A percentile compares a stretch with the other conserved stretches of the same genome.
These are phyloP conservation scores for Phycomyces nitens DNA, from an alignment of 192 early-diverging fungal species.

Conservation along the genomic window DNA sequence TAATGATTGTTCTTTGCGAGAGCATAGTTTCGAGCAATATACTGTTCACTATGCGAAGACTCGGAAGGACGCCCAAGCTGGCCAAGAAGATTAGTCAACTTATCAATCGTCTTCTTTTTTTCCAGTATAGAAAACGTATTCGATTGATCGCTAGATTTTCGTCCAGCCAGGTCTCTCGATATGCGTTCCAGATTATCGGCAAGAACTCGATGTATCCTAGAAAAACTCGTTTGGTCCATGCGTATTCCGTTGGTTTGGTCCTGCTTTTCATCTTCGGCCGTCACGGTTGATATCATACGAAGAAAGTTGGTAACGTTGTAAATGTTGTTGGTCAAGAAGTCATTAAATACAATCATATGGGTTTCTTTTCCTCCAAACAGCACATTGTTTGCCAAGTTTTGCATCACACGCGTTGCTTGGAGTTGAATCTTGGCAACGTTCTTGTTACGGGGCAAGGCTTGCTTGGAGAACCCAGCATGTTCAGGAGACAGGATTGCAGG, in stretches of 20 bases:
- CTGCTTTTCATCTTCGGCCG: not conserved
- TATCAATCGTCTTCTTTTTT: constrained; percentile 60
- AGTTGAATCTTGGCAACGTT: constrained; percentile 81
- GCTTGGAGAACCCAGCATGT: constrained; percentile 63
- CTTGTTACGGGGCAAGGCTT: constrained; percentile 53
- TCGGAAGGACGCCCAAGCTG: constrained; percentile 82
- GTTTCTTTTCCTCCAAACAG: constrained; percentile 93
- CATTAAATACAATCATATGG: constrained; percentile 89
- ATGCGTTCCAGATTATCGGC: constrained; percentile 69
- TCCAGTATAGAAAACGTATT: constrained; percentile 27
- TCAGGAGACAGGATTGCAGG: constrained; percentile 93
- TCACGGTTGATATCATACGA: constrained; percentile 61
- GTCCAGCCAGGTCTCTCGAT: constrained; percentile 56
- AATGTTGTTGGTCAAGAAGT: constrained; percentile 80
- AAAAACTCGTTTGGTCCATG: constrained; percentile 27
- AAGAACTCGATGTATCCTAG: constrained; percentile 56
- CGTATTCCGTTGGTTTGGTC: not conserved
- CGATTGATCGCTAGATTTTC: constrained; percentile 49
- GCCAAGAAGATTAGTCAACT: constrained; percentile 72
- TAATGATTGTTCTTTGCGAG: constrained; percentile 39
- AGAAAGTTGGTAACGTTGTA: constrained; percentile 78
- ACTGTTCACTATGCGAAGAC: constrained; percentile 36
- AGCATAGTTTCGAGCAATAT: constrained; percentile 21
- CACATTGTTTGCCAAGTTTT: constrained; percentile 94
- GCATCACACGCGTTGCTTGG: constrained; percentile 91